Conservation (phyloP, 2,329 filamentous ascomycete species). For the Epichloe uncinata region DNA sequence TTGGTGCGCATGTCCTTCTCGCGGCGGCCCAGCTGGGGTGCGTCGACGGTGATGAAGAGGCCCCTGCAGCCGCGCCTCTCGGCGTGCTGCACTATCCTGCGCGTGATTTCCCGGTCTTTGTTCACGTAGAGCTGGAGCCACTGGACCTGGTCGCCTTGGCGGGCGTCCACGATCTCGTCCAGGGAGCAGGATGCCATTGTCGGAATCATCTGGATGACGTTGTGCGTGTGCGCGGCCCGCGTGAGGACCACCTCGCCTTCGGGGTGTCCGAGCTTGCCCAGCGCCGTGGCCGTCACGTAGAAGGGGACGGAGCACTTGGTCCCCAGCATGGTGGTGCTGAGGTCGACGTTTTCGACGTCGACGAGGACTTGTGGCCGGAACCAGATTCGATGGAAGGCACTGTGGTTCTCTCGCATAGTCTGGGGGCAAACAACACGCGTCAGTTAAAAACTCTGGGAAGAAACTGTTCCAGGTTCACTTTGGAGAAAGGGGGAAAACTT, state of each 20-base stretch:
- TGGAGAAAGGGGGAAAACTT: neutral
- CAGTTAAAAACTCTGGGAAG: too few species aligned
- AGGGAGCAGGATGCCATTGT: slow-evolving; percentile 95
- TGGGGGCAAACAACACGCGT: slow-evolving; percentile 19
- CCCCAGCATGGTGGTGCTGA: slow-evolving; percentile 87
- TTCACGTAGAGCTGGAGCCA: slow-evolving; percentile 98
- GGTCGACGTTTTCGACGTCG: slow-evolving; percentile 78
- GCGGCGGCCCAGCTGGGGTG: slow-evolving; percentile 82
- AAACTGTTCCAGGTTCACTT: too few species aligned
- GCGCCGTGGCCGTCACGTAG: slow-evolving; percentile 90
- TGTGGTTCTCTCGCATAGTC: slow-evolving; percentile 93
- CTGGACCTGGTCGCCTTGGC: slow-evolving; percentile 65
- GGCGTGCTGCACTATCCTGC: slow-evolving; percentile 80
- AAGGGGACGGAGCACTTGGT: slow-evolving; percentile 75
- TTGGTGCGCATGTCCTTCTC: slow-evolving; percentile 98
- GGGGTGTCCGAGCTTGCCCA: slow-evolving; percentile 86
- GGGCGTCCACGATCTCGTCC: slow-evolving; percentile 89
- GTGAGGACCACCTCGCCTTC: slow-evolving; percentile 93
- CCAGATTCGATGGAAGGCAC: slow-evolving; percentile 93
- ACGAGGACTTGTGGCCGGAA: slow-evolving; percentile 83
- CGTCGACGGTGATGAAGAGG: slow-evolving; percentile 96
- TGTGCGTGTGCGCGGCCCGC: slow-evolving; percentile 67
- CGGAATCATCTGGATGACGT: slow-evolving; percentile 96
- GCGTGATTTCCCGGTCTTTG: slow-evolving; percentile 83
- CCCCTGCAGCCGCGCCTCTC: slow-evolving; percentile 86